Evolutionary conservation across 805 yeast genomes (phyloP), one percentile per base, ranked within the genome.

Genomic region (Candida lessepsii): DNA sequence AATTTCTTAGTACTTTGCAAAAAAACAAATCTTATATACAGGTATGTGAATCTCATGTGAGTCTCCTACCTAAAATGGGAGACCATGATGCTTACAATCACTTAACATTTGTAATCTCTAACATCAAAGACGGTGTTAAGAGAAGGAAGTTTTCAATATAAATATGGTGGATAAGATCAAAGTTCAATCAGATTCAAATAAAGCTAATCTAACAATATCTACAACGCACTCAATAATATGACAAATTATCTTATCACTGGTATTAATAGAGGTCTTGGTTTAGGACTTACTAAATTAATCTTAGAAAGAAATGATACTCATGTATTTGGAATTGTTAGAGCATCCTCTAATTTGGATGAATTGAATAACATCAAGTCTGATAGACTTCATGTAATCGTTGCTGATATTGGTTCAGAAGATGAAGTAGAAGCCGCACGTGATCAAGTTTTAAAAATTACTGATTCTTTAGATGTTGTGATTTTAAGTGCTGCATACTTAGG

Each of bases 401-500:
- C 32, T 29, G 20, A 9, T 17, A 29, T 29, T 29, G 18, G 19
- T 10, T 14, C 18, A 10, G 20, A 17, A 29, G 20, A 29, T 9
- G 32, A 29, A 29, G 13, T 29, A 9, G 32, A 29, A 29, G 32
- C 32, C 5, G 32, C 32, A 5, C 32, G 32, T 29, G 32, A 29
- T 15, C 20, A 29, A 20, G 23, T 20, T 11, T 20, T 20, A 9
- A 20, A 20, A 9, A 20, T 20, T 9, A 20, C 23, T 20, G 9
- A 6, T 20, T 20, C 23, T 20, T 20, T 20, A 20, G 23, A 20
- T 9, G 23, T 20, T 20, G 23, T 20, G 6, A 20, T 36, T 17
- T 28, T 36, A n/a, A 36, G 19, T 21, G 39, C 39, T 21, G 39
- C 34, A n/a, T 19, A 4, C 5, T 9, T 19, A 19, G 26, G 26